Evolutionary conservation across 2,329 filamentous ascomycete genomes (phyloP).

Genomic region (Paraphaeosphaeria minitans): DNA sequence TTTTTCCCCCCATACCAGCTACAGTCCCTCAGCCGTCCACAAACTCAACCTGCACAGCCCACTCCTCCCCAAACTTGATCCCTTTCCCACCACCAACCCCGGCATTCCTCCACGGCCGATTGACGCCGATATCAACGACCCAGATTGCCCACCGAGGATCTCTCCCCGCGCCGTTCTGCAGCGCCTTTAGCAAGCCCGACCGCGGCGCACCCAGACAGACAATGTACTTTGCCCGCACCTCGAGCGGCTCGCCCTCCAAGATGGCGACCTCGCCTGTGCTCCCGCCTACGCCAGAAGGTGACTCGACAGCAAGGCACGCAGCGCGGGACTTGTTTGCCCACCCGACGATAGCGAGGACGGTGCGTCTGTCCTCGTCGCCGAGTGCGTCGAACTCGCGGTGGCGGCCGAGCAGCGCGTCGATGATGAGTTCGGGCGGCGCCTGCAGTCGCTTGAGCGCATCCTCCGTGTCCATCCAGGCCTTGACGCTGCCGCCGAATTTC

Average conservation of each 20-base stretch:
- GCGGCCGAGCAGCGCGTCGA: constrained; percentile 86
- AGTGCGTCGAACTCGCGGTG: constrained; percentile 89
- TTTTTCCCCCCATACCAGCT: neutral
- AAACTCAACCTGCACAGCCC: constrained; percentile 74
- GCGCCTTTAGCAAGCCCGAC: constrained; percentile 77
- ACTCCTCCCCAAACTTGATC: constrained; percentile 85
- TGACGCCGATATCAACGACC: constrained; percentile 86
- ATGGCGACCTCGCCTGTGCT: constrained; percentile 64
- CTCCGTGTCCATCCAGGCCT: constrained; percentile 64
- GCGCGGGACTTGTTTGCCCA: constrained; percentile 91
- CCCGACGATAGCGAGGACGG: constrained; percentile 86
- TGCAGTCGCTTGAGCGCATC: constrained; percentile 60
- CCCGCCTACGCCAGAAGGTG: constrained; percentile 86
- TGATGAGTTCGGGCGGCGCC: constrained; percentile 75
- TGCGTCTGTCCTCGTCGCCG: constrained; percentile 78
- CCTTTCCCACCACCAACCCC: constrained; percentile 81
- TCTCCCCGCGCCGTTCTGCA: constrained; percentile 63
- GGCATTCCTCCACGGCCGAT: constrained; percentile 82
- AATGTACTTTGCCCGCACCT: constrained; percentile 80
- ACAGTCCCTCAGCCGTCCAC: constrained; percentile 21
- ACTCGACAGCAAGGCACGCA: constrained; percentile 83
- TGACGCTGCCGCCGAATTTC: constrained; percentile 78
- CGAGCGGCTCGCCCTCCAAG: constrained; percentile 76
- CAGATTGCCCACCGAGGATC: constrained; percentile 74
- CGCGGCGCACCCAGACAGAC: constrained; percentile 88